Evolutionary conservation across 805 yeast genomes (phyloP), one percentile per base, ranked within the genome.

Genomic region (Yamadazyma scolyti): DNA sequence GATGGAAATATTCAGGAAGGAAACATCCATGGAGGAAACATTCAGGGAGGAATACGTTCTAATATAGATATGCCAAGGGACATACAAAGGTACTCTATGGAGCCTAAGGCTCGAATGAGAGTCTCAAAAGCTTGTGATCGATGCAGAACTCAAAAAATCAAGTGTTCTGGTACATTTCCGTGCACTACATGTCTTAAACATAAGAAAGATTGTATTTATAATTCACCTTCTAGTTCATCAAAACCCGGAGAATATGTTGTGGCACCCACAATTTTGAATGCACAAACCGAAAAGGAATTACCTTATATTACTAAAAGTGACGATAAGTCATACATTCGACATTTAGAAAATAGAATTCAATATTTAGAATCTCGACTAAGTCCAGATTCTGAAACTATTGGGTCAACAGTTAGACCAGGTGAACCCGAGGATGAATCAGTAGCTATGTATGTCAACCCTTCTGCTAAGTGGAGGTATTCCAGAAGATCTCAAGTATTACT

Each of bases 81-180:
- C n/a, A n/a, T n/a, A n/a, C n/a, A n/a, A n/a, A n/a, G n/a, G n/a
- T n/a, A n/a, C n/a, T n/a, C n/a, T n/a, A n/a, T n/a, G n/a, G n/a
- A n/a, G n/a, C n/a, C n/a, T n/a, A n/a, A n/a, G n/a, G 20, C 20
- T 12, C 28, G 71, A 18, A 40, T 61, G 36, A 48, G 77, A 26
- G 79, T 73, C 7, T 55, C 61, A 31, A 68, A 62, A 39, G 82
- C 82, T 1, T 77, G 82, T 40, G 73, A 68, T 31, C 56, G 76
- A 14, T 77, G 82, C 48, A 58, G 77, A 34, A 53, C 58, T 21
- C 76, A 71, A 37, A 75, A 77, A 49, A 71, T 73, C 36, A 76
- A 77, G 43, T 77, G 82, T 47, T 64, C 75, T 30, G 80, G 80
- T 4, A 56, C 61, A 10, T 42, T 40, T 25, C 82, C 82, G 7